Base-by-base conservation (phyloP, 2,329 filamentous ascomycete species). In the Fusarium virguliforme region DNA sequence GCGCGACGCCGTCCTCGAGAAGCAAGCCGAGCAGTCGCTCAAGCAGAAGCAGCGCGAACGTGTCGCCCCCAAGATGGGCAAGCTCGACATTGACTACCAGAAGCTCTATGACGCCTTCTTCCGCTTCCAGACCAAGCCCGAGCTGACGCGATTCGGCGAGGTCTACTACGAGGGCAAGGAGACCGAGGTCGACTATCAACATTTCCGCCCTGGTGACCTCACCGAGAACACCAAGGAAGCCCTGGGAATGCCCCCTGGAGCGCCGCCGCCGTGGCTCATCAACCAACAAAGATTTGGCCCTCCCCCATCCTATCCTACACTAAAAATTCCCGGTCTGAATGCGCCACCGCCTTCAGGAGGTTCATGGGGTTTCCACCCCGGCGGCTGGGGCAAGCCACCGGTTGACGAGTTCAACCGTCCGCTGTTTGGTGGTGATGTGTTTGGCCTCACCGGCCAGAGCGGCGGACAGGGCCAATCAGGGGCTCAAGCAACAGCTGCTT, bases 131-230 rank as follows among this genome's bases (percentile, higher is more conserved):
- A 97, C 94, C 41, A 99, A 99, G 82, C 96, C 96, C 0, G 91
- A 94, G 74, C 84, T 99, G 70, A 98, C 96, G 34, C 89, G 95
- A 46, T 99, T 97, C 75, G 96, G 96, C 41, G 96, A 99, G 81
- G 95, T 99, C n/a, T 99, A 99, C 82, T 98, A 98, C 80, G 96
- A 99, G 82, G 96, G 96, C 79, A 99, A 99, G 81, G 96, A 99
- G 80, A 96, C 94, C 78, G 96, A 99, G 82, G 97, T 96, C 1
- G 97, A 98, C 79, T 88, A 97, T 70, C 91, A 93, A 75, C 93
- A 98, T 82, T 89, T 98, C 65, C 91, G 94, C 71, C 94, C 96
- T 1, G 96, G 96, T 37, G 95, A 98, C 75, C 82, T 98, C 54
- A 96, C 91, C 74, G 94, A 98, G 61, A 91, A 94, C 74, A 87